Conservation (phyloP, 179 eudicot species). For the Dionaea muscipula region DNA sequence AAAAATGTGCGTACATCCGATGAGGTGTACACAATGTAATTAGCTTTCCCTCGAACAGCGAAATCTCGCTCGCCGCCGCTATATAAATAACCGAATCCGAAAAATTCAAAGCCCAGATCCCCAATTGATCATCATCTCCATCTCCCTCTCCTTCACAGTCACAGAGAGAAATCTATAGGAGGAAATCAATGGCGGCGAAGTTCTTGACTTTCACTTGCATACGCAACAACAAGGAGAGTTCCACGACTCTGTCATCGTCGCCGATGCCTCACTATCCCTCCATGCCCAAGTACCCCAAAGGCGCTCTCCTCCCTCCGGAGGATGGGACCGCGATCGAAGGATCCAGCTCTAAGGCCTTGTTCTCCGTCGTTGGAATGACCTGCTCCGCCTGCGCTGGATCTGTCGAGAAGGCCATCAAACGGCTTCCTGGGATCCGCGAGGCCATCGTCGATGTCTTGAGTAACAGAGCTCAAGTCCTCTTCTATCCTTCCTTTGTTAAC, state of each 20-base stretch:
- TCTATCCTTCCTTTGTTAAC: constrained; percentile 44
- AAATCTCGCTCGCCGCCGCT: no score
- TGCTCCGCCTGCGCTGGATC: constrained; percentile 89
- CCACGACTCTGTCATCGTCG: constrained; percentile 15
- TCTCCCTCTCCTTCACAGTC: no score
- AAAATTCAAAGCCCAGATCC: no score
- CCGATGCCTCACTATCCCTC: constrained; percentile 55
- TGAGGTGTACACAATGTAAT: no score
- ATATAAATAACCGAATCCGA: no score
- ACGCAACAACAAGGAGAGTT: constrained; percentile 19
- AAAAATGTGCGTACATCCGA: no score
- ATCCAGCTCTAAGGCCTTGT: constrained; percentile 42
- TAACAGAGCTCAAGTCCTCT: constrained; percentile 57
- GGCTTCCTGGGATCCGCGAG: constrained; percentile 69
- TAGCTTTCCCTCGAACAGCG: no score
- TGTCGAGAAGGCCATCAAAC: constrained; percentile 77
- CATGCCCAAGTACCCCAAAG: constrained; percentile 59
- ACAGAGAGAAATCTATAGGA: neutral
- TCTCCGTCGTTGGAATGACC: constrained; percentile 67
- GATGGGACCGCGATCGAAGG: constrained; percentile 22
- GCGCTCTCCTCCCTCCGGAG: constrained; percentile 25
- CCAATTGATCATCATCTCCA: no score
- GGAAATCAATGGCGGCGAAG: constrained; percentile 30
- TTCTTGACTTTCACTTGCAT: constrained; percentile 32
- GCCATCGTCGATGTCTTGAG: constrained; percentile 74